Percentiles rank a stretch among this genome's conserved stretches.
phyloP scores from a whole-genome alignment of 768 basidiomycete genomes.

The Kwoniella bestiolae region DNA sequence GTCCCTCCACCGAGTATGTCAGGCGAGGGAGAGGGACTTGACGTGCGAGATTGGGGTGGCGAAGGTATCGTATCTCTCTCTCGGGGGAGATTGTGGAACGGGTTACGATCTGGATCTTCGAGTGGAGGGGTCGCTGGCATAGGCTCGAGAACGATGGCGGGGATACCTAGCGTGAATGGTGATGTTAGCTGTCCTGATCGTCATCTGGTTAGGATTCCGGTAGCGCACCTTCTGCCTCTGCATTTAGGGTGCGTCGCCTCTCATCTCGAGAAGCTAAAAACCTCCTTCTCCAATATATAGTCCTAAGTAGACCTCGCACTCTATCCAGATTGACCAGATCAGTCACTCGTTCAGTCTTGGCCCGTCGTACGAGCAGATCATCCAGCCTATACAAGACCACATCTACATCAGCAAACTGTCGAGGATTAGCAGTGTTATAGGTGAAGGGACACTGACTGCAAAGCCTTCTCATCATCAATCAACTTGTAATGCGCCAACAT shows the following conservation, averaged over 20 bases:
- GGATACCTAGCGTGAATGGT: constrained; percentile 34
- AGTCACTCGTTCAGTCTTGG: constrained; percentile 76
- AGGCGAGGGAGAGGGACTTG: constrained; percentile 17
- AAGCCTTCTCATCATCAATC: constrained; percentile 83
- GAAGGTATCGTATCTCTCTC: constrained; percentile 9
- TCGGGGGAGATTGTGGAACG: constrained; percentile 27
- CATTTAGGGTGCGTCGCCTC: constrained; percentile 35
- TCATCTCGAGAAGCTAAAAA: constrained; percentile 61
- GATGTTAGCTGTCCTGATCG: not conserved
- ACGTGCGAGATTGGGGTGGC: constrained; percentile 8
- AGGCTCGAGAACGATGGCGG: constrained; percentile 51
- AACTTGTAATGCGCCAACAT: constrained; percentile 89
- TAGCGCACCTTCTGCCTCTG: constrained; percentile 25
- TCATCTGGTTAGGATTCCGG: too few relatives aligned
- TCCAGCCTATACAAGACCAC: constrained; percentile 65
- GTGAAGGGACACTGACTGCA: constrained; percentile 80
- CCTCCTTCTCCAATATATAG: constrained; percentile 71
- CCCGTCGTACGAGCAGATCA: constrained; percentile 75
- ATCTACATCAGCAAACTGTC: not conserved
- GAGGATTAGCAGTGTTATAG: not conserved
- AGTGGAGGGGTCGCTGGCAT: constrained; percentile 38
- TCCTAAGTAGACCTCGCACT: constrained; percentile 76
- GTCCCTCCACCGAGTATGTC: not conserved
- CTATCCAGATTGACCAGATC: constrained; percentile 84
- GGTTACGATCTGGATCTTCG: constrained; percentile 26